Evolutionary conservation across 1,139 yeast genomes (phyloP), one percentile per base, ranked within the genome.

Genomic region (Debaryomyces nepalensis): DNA sequence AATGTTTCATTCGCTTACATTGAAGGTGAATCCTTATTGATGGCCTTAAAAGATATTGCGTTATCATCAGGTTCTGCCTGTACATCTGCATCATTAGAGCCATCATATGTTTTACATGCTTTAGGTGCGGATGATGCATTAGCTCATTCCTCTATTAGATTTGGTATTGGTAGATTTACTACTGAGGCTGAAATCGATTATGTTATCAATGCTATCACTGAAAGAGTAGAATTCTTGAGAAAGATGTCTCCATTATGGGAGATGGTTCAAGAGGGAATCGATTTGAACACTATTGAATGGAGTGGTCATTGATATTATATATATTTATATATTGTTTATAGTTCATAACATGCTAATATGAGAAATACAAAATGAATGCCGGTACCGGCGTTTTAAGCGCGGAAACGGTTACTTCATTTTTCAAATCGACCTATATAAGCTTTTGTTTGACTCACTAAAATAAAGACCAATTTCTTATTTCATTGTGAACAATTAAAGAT

Each of bases 181-280:
- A 93, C 99, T 11, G 97, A 91, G 54, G 95, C 81, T 33, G 99
- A 93, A 68, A 81, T 93, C 45, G 98, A 95, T 61, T 93, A 90
- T 61, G 99, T 93, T 34, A 77, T 91, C 51, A 75, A 84, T 49
- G 96, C 97, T 18, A 90, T 93, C 47, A 76, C 81, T 42, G 91
- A 88, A 64, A 81, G 97, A 67, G 99, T 93, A 40, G 86, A 84
- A 49, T 90, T 89, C 67, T 78, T 93, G 61, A 81, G 99, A 66
- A 95, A 90, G 59, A 77, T 93, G 71, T 84, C 95, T 41, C 99
- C 99, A 42, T 76, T 93, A 55, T 93, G 98, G 98, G 99, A 93
- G 70, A 91, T 93, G 98, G 97, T 89, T 43, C 97, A 93, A 68
- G 99, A 93, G 53, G 99, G 99, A 52, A 91, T 93, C 59, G 99